Evolutionary conservation across 2,329 filamentous ascomycete species (phyloP).

Genomic region (Aspergillus awamori): DNA sequence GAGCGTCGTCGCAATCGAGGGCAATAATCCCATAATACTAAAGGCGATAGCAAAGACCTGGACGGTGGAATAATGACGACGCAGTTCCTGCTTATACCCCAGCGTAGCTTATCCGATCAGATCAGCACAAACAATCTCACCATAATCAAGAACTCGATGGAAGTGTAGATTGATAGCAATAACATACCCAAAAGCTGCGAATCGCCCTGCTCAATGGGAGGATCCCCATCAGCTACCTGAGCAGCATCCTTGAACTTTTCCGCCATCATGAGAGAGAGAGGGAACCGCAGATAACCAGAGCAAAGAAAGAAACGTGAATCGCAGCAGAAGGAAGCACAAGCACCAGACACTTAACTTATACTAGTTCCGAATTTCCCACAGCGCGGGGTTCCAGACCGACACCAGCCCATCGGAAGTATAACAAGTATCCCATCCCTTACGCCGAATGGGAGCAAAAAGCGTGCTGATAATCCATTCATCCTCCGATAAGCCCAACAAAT

Average conservation of each 20-base stretch:
- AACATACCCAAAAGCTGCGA: slow-evolving; percentile 26
- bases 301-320: neutral
- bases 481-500: neutral
- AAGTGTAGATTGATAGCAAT: too few species aligned
- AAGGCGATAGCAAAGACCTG: slow-evolving; percentile 64
- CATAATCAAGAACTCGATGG: too few species aligned
- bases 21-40: slow-evolving; percentile 63
- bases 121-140: too few species aligned
- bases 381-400: neutral
- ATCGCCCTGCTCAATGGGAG: slow-evolving; percentile 23
- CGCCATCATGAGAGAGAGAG: neutral
- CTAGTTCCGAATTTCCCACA: neutral
- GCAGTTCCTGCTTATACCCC: slow-evolving; percentile 62
- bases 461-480: neutral
- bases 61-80: slow-evolving; percentile 62
- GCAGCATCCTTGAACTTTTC: neutral
- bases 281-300: neutral
- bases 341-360: neutral
- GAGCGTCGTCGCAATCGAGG: slow-evolving; percentile 62
- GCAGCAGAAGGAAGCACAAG: neutral
- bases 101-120: slow-evolving; percentile 32
- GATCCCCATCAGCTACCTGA: slow-evolving; percentile 3
- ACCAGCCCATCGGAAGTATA: neutral
- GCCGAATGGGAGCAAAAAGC: neutral
- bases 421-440: neutral